Evolutionary conservation across 2,329 filamentous ascomycete genomes (phyloP).

Genomic region (Arthrobotrys sphaeroides): DNA sequence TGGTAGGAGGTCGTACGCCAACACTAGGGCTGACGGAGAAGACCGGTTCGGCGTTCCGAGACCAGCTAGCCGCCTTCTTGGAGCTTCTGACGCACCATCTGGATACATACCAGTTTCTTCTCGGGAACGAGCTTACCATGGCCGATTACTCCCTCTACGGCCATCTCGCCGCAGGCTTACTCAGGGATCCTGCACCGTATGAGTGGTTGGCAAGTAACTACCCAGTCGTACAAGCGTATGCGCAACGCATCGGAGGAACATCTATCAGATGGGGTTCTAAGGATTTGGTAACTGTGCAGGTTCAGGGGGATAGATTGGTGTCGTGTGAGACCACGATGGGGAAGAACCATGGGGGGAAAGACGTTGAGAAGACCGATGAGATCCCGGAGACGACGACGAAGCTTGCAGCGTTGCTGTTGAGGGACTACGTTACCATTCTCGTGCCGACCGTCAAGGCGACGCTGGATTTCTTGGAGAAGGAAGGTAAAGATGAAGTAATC

Average conservation of each 20-base stretch:
- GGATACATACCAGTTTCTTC: constrained; percentile 42
- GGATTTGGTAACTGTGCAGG: constrained; percentile 27
- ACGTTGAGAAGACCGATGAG: constrained; percentile 15
- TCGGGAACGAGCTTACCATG: constrained; percentile 21
- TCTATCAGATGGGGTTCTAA: constrained; percentile 40
- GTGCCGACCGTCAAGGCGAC: constrained; percentile 18
- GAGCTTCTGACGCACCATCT: constrained; percentile 34
- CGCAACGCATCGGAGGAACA: constrained; percentile 13
- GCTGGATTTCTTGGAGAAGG: constrained; percentile 24
- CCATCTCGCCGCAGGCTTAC: constrained; percentile 7
- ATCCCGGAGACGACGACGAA: constrained; percentile 35
- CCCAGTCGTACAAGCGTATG: constrained; percentile 37
- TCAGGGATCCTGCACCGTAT: constrained; percentile 43
- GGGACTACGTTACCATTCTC: constrained; percentile 32
- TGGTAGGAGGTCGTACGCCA: constrained; percentile 10
- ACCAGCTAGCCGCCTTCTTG: constrained; percentile 24
- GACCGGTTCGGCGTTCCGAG: constrained; percentile 5
- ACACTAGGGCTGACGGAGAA: constrained; percentile 28
- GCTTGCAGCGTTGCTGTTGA: constrained; percentile 10
- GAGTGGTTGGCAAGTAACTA: constrained; percentile 22
- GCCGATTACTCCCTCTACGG: constrained; percentile 45
- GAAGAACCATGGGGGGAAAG: constrained; percentile 16
- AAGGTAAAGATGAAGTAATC: constrained; percentile 25
- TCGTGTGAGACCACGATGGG: constrained; percentile 38
- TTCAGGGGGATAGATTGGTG: constrained; percentile 15